Conservation (phyloP, 2,329 filamentous ascomycete genomes). For the Apiospora sp. region DNA sequence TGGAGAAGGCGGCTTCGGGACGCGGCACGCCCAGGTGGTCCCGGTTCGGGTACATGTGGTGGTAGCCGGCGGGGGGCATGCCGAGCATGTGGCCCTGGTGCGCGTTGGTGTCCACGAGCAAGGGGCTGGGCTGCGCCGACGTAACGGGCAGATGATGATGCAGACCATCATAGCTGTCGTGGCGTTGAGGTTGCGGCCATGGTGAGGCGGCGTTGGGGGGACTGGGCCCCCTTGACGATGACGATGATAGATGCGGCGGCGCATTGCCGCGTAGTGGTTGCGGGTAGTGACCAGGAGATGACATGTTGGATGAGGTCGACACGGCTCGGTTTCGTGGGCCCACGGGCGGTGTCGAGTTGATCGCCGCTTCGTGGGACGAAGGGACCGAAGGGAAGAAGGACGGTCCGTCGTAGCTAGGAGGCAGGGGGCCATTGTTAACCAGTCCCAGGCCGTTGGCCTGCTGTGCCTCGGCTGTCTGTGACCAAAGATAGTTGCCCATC, state of each 20-base stretch:
- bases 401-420: not conserved
- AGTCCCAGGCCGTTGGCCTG: conserved; percentile 25
- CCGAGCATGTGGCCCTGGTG: conserved; percentile 11
- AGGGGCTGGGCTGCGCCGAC: conserved; percentile 5
- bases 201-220: not conserved
- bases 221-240: not conserved
- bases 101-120: conserved; percentile 6
- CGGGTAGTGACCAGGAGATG: not conserved
- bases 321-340: not conserved
- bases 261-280: not conserved
- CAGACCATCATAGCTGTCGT: conserved; percentile 9
- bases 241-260: not conserved
- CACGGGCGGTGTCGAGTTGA: not conserved
- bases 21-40: conserved; percentile 3
- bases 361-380: not conserved
- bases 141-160: not conserved
- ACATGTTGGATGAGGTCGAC: conserved; percentile 16
- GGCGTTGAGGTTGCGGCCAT: not conserved
- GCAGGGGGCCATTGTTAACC: not conserved
- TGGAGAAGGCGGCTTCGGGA: not conserved
- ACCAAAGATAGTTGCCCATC: conserved; percentile 36
- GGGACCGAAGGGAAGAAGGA: not conserved
- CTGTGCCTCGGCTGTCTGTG: conserved; percentile 28
- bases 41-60: not conserved
- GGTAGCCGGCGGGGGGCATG: conserved; percentile 1